Base-by-base conservation (phyloP, 108 stramenopile species). In the Conticribra guillardii region DNA sequence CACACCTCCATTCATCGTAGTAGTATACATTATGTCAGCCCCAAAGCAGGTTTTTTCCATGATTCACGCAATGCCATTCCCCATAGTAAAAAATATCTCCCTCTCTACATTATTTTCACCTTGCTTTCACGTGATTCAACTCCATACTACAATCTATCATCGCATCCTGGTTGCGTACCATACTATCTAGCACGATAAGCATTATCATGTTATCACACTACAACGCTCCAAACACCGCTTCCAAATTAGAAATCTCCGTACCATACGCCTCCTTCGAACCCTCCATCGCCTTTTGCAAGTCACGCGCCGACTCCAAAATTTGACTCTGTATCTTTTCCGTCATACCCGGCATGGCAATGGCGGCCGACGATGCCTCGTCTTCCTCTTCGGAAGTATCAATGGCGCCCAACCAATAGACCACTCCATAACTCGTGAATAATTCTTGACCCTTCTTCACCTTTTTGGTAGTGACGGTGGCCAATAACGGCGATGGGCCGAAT, bases 401-500 rank as follows among this genome's bases (percentile, higher is more conserved):
- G 18, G 57, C 53, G 30, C 63, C 76, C 21, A 71, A 32, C 76
- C 76, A 77, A 32, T 77, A 77, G 0, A 71, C 69, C 2, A 58
- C 62, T 1, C 76, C 76, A 71, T 77, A 77, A 11, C 47, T 49
- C 1, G 76, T 77, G 22, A 77, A 77, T 8, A 77, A 49, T 31
- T 77, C 76, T 32, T 77, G 60, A 4, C 63, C 62, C 54, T 77
- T 77, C 47, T 71, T 77, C 3, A 77, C 63, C 44, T 77, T 71
- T 24, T 64, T 71, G 9, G 76, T 77, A 23, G 76, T 68, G n/a
- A 77, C 27, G 9, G 76, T 71, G 2, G 76, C 76, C 19, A 77
- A 29, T 4, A 77, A 21, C 24, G 76, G 76, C 0, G 69, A 71
- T 18, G 72, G 72, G 0, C 72, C 72, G 24, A 73, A 73, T 9